A percentile compares a stretch with the other conserved stretches of the same genome.
Conservation (phyloP, 805 yeast genomes). For the Schwanniomyces occidentalis region DNA sequence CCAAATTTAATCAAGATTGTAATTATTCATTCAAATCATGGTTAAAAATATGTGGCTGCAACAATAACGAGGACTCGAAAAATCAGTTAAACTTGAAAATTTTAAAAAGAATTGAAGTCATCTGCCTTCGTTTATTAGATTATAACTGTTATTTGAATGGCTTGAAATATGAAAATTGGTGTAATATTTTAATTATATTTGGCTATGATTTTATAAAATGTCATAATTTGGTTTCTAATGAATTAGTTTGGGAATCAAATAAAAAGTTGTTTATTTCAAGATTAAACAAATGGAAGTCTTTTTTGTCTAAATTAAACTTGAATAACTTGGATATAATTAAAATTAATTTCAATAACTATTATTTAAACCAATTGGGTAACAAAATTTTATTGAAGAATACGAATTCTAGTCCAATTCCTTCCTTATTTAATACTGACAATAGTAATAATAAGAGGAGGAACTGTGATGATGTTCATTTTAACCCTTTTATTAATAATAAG, state of each 20-base stretch:
- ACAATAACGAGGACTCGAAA: constrained; percentile 12
- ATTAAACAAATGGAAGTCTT: constrained; percentile 28
- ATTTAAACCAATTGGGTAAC: constrained; percentile 28
- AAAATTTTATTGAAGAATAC: constrained; percentile 24
- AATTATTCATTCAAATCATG: constrained; percentile 70
- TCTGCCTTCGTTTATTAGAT: constrained; percentile 52
- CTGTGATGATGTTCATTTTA: not conserved
- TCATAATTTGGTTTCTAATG: constrained; percentile 30
- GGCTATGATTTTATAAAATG: constrained; percentile 43
- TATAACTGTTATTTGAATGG: constrained; percentile 58
- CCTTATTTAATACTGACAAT: constrained; percentile 7
- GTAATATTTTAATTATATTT: constrained; percentile 41
- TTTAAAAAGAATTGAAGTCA: constrained; percentile 52
- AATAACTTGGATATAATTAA: constrained; percentile 21
- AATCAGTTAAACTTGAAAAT: constrained; percentile 43
- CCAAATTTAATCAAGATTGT: constrained; percentile 72
- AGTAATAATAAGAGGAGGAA: not conserved
- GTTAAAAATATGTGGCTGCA: constrained; percentile 68
- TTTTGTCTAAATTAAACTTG: constrained; percentile 24
- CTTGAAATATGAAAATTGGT: constrained; percentile 48
- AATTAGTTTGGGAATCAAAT: constrained; percentile 27
- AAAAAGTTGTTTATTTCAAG: constrained; percentile 17
- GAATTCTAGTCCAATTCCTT: not conserved
- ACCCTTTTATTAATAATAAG: constrained; percentile 1
- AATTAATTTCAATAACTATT: constrained; percentile 28